A percentile compares a stretch with the other conserved stretches of the same genome.
Conservation (phyloP, 2,329 filamentous ascomycete species). For the Paraconiothyrium brasiliense region DNA sequence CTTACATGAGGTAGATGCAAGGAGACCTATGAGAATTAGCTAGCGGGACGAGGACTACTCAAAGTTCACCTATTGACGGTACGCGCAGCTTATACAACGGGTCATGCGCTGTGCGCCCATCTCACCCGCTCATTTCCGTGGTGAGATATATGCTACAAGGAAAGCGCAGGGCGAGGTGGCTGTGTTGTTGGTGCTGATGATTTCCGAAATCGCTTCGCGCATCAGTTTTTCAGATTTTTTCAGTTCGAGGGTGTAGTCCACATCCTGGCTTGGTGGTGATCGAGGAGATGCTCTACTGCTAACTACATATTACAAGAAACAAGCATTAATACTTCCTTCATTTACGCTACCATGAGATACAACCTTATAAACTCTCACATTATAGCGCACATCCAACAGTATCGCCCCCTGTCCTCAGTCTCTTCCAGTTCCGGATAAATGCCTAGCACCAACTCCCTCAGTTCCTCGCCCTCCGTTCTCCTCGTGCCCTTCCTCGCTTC, state of each 20-base stretch:
- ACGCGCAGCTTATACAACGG: neutral
- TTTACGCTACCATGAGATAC: neutral
- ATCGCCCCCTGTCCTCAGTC: neutral
- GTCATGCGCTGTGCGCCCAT: neutral
- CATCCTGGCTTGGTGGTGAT: too few species aligned
- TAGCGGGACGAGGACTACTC: neutral
- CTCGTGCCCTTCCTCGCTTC: neutral
- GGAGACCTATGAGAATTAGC: too few species aligned
- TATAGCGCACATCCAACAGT: neutral
- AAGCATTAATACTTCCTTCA: neutral
- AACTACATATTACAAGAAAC: neutral
- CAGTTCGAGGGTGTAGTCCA: too few species aligned
- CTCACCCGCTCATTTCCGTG: neutral
- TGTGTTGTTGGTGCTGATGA: too few species aligned
- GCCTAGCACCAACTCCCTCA: constrained; percentile 13
- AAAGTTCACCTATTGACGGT: neutral
- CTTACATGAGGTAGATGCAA: neutral
- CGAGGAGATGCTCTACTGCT: too few species aligned
- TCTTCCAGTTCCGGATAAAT: constrained; percentile 18
- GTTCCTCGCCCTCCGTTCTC: constrained; percentile 14
- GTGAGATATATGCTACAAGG: too few species aligned
- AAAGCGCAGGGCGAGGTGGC: too few species aligned
- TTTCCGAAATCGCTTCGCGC: too few species aligned
- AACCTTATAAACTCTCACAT: neutral
- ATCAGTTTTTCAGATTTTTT: too few species aligned